Evolutionary conservation across 2,329 filamentous ascomycete species (phyloP).

Genomic region (Allantophomopsis lycopodina): DNA sequence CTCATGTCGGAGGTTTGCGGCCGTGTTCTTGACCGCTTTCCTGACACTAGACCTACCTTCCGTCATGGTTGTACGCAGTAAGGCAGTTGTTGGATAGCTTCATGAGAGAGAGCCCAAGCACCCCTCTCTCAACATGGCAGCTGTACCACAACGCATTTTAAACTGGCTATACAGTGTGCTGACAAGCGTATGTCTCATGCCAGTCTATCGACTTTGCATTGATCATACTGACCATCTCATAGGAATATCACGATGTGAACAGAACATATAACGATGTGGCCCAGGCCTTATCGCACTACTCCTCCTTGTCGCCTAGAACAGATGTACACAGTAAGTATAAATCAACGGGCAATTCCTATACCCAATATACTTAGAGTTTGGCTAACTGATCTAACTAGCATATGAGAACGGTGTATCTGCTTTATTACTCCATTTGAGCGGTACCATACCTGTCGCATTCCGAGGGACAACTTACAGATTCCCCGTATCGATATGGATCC

Average conservation of each 20-base stretch:
- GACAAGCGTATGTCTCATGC: constrained; percentile 43
- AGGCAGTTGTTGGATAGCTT: too few relatives aligned
- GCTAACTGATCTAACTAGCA: constrained; percentile 35
- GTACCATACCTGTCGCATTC: constrained; percentile 85
- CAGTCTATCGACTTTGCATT: constrained; percentile 1
- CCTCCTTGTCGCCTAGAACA: constrained; percentile 71
- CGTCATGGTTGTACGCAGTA: too few relatives aligned
- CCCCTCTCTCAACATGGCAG: constrained; percentile 22
- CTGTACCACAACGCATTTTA: constrained; percentile 77
- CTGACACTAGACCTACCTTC: too few relatives aligned
- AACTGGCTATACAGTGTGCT: constrained; percentile 93
- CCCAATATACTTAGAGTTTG: neutral
- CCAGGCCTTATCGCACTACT: constrained; percentile 64
- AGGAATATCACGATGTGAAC: constrained; percentile 92
- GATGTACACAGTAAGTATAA: constrained; percentile 75
- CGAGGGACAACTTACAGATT: constrained; percentile 83
- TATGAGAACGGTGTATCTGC: constrained; percentile 81
- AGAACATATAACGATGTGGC: constrained; percentile 87
- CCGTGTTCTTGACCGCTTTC: too few relatives aligned
- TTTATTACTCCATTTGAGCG: constrained; percentile 72
- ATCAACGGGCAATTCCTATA: neutral
- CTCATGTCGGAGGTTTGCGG: too few relatives aligned
- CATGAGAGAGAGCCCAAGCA: too few relatives aligned
- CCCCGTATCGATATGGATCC: constrained; percentile 85
- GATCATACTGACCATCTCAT: constrained; percentile 7